phyloP scores from a whole-genome alignment of 495 filamentous ascomycete species.

The Aspergillus carlsbadensis region DNA sequence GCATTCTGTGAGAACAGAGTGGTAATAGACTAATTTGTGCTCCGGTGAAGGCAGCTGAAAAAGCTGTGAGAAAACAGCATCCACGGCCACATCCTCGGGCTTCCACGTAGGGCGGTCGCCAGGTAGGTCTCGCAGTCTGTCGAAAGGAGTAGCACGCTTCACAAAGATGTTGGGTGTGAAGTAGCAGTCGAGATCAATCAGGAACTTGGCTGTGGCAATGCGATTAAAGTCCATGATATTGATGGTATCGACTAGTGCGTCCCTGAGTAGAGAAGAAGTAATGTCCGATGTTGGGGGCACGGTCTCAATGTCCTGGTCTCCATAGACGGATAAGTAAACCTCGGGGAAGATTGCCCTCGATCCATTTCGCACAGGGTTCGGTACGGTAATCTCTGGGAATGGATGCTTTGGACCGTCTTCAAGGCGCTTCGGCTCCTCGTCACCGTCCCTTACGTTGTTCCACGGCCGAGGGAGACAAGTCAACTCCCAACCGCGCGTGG shows the following conservation, averaged over 20 bases:
- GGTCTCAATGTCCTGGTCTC: constrained; percentile 84
- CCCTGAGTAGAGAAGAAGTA: constrained; percentile 76
- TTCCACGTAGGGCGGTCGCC: constrained; percentile 81
- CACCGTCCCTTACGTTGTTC: constrained; percentile 46
- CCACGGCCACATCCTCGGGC: constrained; percentile 94
- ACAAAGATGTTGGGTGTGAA: constrained; percentile 86
- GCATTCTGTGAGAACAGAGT: constrained; percentile 87
- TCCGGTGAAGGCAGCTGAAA: constrained; percentile 83
- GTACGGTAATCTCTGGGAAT: constrained; percentile 72
- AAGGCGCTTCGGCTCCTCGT: constrained; percentile 43
- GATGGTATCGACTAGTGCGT: constrained; percentile 88
- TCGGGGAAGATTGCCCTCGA: constrained; percentile 81
- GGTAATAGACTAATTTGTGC: constrained; percentile 96
- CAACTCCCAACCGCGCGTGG: constrained; percentile 68
- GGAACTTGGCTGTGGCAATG: constrained; percentile 76
- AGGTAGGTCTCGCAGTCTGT: constrained; percentile 72
- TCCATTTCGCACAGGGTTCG: constrained; percentile 71
- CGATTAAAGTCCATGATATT: constrained; percentile 93
- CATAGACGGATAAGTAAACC: constrained; percentile 89
- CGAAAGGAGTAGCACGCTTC: constrained; percentile 87
- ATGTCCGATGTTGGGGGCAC: constrained; percentile 76
- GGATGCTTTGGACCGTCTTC: constrained; percentile 64
- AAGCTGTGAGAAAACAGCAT: constrained; percentile 94
- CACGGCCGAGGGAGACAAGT: constrained; percentile 83
- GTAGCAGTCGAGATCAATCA: constrained; percentile 94